phyloP scores from a whole-genome alignment of 1,139 yeast genomes.

The Hemisphaericaspora xylofermentans region DNA sequence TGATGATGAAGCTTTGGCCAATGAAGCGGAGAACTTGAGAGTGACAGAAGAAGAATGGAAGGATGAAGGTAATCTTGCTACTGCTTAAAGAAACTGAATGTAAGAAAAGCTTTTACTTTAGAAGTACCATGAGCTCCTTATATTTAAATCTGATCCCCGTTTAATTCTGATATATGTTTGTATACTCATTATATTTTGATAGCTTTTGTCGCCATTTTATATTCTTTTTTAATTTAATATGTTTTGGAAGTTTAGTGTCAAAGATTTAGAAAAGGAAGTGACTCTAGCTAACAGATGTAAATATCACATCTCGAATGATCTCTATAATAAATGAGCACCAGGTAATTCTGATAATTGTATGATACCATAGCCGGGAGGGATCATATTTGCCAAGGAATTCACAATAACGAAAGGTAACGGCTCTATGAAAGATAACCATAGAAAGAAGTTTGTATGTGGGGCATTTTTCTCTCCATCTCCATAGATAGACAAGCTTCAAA shows the following conservation, averaged over 20 bases:
- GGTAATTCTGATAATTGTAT: no score
- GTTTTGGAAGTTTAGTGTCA: background rate
- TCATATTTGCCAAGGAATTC: no score
- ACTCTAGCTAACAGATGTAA: no score
- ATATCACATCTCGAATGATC: no score
- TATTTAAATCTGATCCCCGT: background rate
- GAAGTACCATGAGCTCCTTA: background rate
- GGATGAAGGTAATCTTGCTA: conserved; percentile 12
- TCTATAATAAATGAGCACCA: no score
- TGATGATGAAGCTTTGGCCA: conserved; percentile 53
- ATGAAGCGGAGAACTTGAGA: conserved; percentile 52
- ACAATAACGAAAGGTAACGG: no score
- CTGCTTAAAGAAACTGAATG: conserved; percentile 4
- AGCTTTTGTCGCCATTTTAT: background rate
- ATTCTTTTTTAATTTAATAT: background rate
- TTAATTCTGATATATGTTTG: background rate
- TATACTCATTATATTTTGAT: background rate
- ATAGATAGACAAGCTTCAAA: no score
- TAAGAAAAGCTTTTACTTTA: background rate
- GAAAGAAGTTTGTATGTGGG: no score
- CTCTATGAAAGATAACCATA: no score
- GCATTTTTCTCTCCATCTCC: no score
- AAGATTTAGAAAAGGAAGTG: no score
- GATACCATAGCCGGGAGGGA: no score
- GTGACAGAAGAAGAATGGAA: conserved; percentile 54